Evolutionary conservation across 768 basidiomycete genomes (phyloP), one percentile per base, ranked within the genome.

Genomic region (Tephrocybe sp.): DNA sequence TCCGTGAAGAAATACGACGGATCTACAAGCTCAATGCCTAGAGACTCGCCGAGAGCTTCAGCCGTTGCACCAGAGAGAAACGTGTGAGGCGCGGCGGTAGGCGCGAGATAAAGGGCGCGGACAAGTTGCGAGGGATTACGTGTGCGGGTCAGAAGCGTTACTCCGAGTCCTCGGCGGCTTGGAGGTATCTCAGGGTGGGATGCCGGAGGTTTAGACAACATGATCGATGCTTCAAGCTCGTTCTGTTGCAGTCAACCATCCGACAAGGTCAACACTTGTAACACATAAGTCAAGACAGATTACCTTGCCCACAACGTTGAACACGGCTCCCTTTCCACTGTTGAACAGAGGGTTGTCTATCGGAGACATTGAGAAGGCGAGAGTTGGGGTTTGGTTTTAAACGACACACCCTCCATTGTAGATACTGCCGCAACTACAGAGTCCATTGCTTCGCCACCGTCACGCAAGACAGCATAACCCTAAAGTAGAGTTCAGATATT

Each of bases 401-500:
- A 24, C 17, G 32, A 56, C 68, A 25, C 36, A 84, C 88, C 85
- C 78, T 93, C 90, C 78, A 93, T 71, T 14, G 73, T 65, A 0
- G 80, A 71, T 7, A 90, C 90, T 0, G 90, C 88, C 9, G 88
- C 85, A 3, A 87, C 84, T 4, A 77, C 82, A 15, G 91, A 90
- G 63, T 93, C 89, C 77, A 93, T 83, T 4, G 90, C 90, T 62
- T 90, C 88, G 0, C 90, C 90, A 14, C 86, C 88, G 3, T 74
- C 66, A 33, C 65, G 70, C 37, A 93, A 78, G 17, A 90, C 73
- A 17, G 77, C 61, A 57, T 90, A 73, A 1, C 90, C 90, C 74
- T 76, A 25, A 11, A 32, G 37, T 15, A 18, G 28, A 39, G 30
- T 20, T 45, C 18, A 53, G 30, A 28, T n/a, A n/a, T 11, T 11